These are phyloP conservation scores for Coniochaeta sp. DNA, from an alignment of 2,329 filamentous ascomycete genomes.

Conservation along the genomic window DNA sequence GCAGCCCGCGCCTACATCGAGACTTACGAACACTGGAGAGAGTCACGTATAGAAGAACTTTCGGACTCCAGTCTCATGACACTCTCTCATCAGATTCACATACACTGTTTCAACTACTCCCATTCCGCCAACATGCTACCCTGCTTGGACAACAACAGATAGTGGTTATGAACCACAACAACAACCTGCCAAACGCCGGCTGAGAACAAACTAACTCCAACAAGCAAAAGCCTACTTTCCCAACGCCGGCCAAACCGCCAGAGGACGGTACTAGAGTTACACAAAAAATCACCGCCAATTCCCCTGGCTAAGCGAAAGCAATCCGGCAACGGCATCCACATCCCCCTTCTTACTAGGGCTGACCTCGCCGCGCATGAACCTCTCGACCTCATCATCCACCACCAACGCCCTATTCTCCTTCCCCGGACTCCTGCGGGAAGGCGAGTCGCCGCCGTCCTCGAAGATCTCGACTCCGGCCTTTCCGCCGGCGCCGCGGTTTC, in stretches of 20 bases:
- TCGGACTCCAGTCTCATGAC: no score
- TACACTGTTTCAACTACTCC: no score
- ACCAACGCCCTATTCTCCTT: conserved; percentile 7
- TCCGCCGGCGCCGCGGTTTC: conserved; percentile 10
- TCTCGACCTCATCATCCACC: conserved; percentile 57
- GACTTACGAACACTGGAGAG: no score
- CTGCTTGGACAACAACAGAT: no score
- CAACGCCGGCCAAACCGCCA: background rate
- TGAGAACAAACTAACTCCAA: background rate
- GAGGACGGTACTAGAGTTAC: background rate
- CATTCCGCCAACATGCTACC: no score
- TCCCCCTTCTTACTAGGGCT: conserved; percentile 71
- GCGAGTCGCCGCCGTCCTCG: conserved; percentile 33
- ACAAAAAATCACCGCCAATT: conserved; percentile 62
- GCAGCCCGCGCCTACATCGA: no score
- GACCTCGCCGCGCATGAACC: conserved; percentile 63
- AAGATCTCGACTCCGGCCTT: conserved; percentile 40
- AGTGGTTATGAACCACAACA: no score
- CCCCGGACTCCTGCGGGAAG: conserved; percentile 18
- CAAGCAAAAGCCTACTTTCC: background rate
- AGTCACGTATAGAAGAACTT: no score
- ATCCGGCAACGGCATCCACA: conserved; percentile 81
- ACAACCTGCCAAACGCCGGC: no score
- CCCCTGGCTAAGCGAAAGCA: conserved; percentile 85
- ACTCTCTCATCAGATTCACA: no score